These are phyloP conservation scores for Meyerozyma sp. DNA, from an alignment of 1,139 yeast genomes.

Conservation along the genomic window DNA sequence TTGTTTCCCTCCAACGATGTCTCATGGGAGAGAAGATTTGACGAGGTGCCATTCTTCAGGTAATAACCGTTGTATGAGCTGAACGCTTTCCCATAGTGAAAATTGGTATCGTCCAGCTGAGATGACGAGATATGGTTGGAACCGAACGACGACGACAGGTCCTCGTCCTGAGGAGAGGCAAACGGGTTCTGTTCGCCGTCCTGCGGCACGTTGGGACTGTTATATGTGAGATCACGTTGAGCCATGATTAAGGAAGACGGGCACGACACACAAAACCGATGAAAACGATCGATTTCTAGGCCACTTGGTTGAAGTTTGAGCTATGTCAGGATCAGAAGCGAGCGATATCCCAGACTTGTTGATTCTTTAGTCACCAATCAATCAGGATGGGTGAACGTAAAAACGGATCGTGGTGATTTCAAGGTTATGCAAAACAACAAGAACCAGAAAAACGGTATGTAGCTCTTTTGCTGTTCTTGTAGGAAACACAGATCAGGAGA, in stretches of 20 bases:
- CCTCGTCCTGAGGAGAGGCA: constrained; percentile 9
- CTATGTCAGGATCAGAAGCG: not conserved
- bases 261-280: too few relatives aligned
- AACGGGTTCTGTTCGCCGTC: constrained; percentile 12
- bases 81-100: constrained; percentile 35
- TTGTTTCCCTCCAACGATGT: constrained; percentile 13
- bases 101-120: constrained; percentile 14
- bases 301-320: not conserved
- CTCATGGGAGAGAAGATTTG: constrained; percentile 31
- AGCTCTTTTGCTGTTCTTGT: not conserved
- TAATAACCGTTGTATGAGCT: constrained; percentile 42
- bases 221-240: constrained; percentile 32
- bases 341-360: not conserved
- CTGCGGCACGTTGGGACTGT: constrained; percentile 14
- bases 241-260: constrained; percentile 16
- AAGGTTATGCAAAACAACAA: not conserved
- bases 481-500: not conserved
- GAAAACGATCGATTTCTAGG: too few relatives aligned
- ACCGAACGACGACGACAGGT: constrained; percentile 8
- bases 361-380: not conserved
- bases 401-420: not conserved
- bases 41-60: constrained; percentile 36
- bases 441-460: not conserved
- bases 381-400: not conserved
- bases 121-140: constrained; percentile 10